A percentile compares a stretch with the other conserved stretches of the same genome.
Evolutionary conservation across 2,329 filamentous ascomycete genomes (phyloP).

Genomic region (Anthostomella pinea): DNA sequence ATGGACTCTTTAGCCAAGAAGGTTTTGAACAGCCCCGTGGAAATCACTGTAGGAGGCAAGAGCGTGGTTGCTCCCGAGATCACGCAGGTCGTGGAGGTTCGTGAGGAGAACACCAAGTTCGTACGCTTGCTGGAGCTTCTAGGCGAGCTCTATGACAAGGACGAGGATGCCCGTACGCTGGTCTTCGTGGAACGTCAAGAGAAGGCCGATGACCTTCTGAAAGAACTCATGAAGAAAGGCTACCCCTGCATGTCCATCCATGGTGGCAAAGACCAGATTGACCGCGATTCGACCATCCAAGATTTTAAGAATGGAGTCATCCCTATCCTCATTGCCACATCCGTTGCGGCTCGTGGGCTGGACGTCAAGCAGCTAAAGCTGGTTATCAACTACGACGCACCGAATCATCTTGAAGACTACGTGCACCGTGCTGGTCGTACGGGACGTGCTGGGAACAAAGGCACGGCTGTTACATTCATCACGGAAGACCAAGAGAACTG

Average conservation of each 20-base stretch:
- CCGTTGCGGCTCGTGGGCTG: slow-evolving; percentile 88
- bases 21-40: slow-evolving; percentile 77
- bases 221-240: slow-evolving; percentile 76
- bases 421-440: slow-evolving; percentile 93
- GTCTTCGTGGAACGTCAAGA: slow-evolving; percentile 94
- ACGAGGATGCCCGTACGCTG: slow-evolving; percentile 85
- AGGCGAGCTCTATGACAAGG: slow-evolving; percentile 78
- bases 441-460: slow-evolving; percentile 89
- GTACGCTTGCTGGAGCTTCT: slow-evolving; percentile 79
- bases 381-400: slow-evolving; percentile 92
- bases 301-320: slow-evolving; percentile 92
- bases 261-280: slow-evolving; percentile 89
- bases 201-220: slow-evolving; percentile 76
- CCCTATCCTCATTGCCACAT: slow-evolving; percentile 89
- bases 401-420: slow-evolving; percentile 94
- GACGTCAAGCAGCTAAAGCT: slow-evolving; percentile 96
- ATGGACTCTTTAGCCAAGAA: slow-evolving; percentile 91
- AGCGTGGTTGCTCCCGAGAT: slow-evolving; percentile 89
- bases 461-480: slow-evolving; percentile 91
- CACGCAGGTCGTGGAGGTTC: slow-evolving; percentile 86
- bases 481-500: slow-evolving; percentile 90
- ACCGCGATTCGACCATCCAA: slow-evolving; percentile 85
- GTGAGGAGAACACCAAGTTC: slow-evolving; percentile 81
- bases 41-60: slow-evolving; percentile 87
- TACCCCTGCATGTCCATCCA: slow-evolving; percentile 94